Conservation (phyloP, 352 stramenopile genomes). For the Pythium dissotocum region DNA sequence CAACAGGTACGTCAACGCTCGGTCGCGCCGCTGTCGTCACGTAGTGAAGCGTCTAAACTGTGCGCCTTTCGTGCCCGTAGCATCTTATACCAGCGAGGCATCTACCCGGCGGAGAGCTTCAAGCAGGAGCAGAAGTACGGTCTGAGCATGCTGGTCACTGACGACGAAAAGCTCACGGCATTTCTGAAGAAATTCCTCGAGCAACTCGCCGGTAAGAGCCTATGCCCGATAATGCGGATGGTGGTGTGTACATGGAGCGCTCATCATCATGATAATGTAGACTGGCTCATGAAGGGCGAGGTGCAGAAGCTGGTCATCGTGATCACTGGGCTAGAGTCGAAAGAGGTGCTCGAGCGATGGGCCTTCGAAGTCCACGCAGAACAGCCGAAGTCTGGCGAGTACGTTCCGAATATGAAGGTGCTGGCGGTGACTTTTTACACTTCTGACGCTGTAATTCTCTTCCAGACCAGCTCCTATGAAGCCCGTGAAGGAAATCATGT, state of each 20-base stretch:
- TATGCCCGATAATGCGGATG: not conserved
- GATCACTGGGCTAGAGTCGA: slow-evolving; percentile 96
- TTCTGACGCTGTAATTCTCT: not conserved
- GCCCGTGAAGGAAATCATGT: slow-evolving; percentile 94
- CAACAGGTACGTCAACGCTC: slow-evolving; percentile 84
- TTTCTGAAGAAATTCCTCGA: slow-evolving; percentile 95
- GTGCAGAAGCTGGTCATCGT: slow-evolving; percentile 98
- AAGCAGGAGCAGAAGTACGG: slow-evolving; percentile 97
- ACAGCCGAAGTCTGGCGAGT: slow-evolving; percentile 37
- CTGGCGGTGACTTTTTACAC: not conserved
- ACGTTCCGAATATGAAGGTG: not conserved
- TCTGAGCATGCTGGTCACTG: slow-evolving; percentile 97
- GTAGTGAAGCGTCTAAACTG: not conserved
- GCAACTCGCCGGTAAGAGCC: slow-evolving; percentile 78
- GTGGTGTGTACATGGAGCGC: not conserved
- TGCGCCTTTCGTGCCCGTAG: slow-evolving; percentile 31
- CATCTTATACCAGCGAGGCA: slow-evolving; percentile 95
- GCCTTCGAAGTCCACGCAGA: slow-evolving; percentile 96
- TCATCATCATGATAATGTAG: slow-evolving; percentile 26
- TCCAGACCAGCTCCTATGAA: slow-evolving; percentile 50
- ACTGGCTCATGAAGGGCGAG: slow-evolving; percentile 95
- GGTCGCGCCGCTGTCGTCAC: not conserved
- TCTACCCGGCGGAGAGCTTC: slow-evolving; percentile 99
- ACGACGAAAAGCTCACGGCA: slow-evolving; percentile 94
- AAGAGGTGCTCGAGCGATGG: slow-evolving; percentile 98